Conservation (phyloP, 225 moss, liverwort and hornwort genomes). For the Polytrichum formosum region DNA sequence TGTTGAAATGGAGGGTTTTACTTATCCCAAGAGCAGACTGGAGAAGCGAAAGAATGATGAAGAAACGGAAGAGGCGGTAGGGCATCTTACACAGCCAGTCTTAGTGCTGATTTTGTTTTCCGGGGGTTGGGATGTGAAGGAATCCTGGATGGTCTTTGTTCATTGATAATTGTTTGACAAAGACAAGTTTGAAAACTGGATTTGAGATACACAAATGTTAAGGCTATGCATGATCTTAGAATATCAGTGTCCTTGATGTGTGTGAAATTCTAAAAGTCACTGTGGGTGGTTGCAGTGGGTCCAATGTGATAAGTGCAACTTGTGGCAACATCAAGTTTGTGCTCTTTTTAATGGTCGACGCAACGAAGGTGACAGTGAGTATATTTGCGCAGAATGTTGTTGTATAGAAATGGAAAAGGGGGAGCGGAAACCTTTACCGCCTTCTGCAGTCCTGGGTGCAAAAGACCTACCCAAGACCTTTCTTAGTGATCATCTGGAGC, state of each 20-base stretch:
- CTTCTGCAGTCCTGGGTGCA: constrained; percentile 93
- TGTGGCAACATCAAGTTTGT: constrained; percentile 99
- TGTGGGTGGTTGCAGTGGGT: constrained; percentile 71
- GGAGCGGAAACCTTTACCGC: constrained; percentile 84
- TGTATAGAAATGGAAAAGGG: constrained; percentile 85
- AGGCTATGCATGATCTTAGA: too few relatives aligned
- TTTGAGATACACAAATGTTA: too few relatives aligned
- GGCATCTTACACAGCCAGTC: constrained; percentile 1
- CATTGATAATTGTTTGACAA: too few relatives aligned
- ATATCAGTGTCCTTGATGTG: too few relatives aligned
- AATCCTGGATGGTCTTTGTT: too few relatives aligned
- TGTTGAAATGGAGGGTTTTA: constrained; percentile 91
- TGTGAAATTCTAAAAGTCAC: too few relatives aligned
- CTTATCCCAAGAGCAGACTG: constrained; percentile 71
- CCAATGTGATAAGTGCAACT: constrained; percentile 98
- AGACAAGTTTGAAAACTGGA: too few relatives aligned
- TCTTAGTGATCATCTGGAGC: constrained; percentile 91
- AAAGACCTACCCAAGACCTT: constrained; percentile 96
- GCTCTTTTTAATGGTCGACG: constrained; percentile 96
- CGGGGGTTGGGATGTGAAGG: too few relatives aligned
- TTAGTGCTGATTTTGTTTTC: too few relatives aligned
- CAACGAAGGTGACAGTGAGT: constrained; percentile 99
- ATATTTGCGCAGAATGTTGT: constrained; percentile 94
- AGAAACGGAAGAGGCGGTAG: constrained; percentile 99
- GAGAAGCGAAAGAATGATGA: constrained; percentile 96